A percentile compares a stretch with the other conserved stretches of the same genome.
These are phyloP conservation scores for Aspergillus amoenus DNA, from an alignment of 2,329 filamentous ascomycete genomes.

Conservation along the genomic window DNA sequence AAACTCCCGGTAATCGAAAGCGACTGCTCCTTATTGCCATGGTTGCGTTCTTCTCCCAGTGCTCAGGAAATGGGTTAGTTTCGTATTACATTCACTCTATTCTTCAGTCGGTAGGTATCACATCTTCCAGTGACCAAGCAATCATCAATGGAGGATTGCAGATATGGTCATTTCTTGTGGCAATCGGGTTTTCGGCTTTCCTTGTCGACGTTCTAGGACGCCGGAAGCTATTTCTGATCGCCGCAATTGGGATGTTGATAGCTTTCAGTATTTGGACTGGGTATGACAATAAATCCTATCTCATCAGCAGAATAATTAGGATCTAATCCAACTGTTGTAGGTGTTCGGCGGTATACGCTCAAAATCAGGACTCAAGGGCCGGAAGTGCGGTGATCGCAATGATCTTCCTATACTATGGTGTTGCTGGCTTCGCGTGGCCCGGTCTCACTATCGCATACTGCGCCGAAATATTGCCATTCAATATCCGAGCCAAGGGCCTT, in stretches of 20 bases:
- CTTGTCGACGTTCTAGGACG: slow-evolving; percentile 45
- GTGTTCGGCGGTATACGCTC: slow-evolving; percentile 37
- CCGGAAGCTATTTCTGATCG: slow-evolving; percentile 44
- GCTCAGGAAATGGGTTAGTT: slow-evolving; percentile 53
- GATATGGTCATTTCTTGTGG: slow-evolving; percentile 40
- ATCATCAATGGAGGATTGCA: slow-evolving; percentile 45
- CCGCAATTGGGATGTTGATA: slow-evolving; percentile 45
- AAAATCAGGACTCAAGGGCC: slow-evolving; percentile 24
- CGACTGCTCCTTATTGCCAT: slow-evolving; percentile 55
- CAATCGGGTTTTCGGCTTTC: slow-evolving; percentile 35
- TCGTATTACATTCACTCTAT: slow-evolving; percentile 42
- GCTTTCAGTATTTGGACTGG: slow-evolving; percentile 44
- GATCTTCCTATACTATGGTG: slow-evolving; percentile 36
- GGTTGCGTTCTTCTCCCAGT: slow-evolving; percentile 58
- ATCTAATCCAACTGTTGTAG: slow-evolving; percentile 16
- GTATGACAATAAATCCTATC: neutral
- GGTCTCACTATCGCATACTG: slow-evolving; percentile 40
- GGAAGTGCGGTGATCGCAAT: slow-evolving; percentile 32
- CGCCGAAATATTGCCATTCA: slow-evolving; percentile 51
- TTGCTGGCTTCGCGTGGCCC: slow-evolving; percentile 15
- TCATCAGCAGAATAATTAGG: neutral
- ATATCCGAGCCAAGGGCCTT: slow-evolving; percentile 50
- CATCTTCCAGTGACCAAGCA: slow-evolving; percentile 36
- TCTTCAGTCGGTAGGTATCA: slow-evolving; percentile 39
- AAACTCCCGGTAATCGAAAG: slow-evolving; percentile 54